Percentiles rank a stretch among this genome's conserved stretches.
These are phyloP conservation scores for Yarrowia sp. DNA, from an alignment of 805 yeast species.

Conservation along the genomic window DNA sequence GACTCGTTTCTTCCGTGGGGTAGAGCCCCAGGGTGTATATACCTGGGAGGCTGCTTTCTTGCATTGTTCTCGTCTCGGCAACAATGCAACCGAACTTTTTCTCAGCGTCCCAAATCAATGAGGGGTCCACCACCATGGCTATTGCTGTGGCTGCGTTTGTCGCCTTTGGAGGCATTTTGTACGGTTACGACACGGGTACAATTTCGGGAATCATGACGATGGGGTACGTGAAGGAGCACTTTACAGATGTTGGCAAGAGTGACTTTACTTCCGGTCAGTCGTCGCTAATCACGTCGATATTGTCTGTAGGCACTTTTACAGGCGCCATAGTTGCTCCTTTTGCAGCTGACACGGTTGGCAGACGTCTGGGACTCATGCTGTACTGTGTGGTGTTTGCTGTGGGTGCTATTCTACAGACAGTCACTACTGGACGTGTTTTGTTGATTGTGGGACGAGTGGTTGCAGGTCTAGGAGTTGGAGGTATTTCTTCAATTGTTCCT, in stretches of 20 bases:
- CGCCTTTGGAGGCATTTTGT: neutral
- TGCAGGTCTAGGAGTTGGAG: constrained; percentile 77
- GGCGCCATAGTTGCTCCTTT: constrained; percentile 62
- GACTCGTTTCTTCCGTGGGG: too few relatives aligned
- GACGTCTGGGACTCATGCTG: constrained; percentile 62
- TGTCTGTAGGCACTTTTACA: constrained; percentile 75
- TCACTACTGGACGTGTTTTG: constrained; percentile 53
- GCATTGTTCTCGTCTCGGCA: too few relatives aligned
- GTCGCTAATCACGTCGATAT: constrained; percentile 69
- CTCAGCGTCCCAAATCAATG: neutral
- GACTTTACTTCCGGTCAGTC: constrained; percentile 59
- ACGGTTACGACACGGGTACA: constrained; percentile 36
- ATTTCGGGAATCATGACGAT: constrained; percentile 76
- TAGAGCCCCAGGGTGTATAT: too few relatives aligned
- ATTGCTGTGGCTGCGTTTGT: neutral
- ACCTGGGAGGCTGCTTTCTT: too few relatives aligned
- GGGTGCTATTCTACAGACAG: constrained; percentile 70
- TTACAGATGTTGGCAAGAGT: constrained; percentile 44
- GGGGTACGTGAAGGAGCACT: constrained; percentile 58
- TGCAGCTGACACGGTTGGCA: constrained; percentile 70
- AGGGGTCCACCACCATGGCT: neutral
- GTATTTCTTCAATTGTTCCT: constrained; percentile 70
- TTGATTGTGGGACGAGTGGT: constrained; percentile 70
- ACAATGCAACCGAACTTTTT: too few relatives aligned
- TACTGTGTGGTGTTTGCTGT: constrained; percentile 60